Percentiles rank a stretch among this genome's conserved stretches.
Evolutionary conservation across 1,139 yeast genomes (phyloP).

Genomic region (Geotrichum histeridarum): DNA sequence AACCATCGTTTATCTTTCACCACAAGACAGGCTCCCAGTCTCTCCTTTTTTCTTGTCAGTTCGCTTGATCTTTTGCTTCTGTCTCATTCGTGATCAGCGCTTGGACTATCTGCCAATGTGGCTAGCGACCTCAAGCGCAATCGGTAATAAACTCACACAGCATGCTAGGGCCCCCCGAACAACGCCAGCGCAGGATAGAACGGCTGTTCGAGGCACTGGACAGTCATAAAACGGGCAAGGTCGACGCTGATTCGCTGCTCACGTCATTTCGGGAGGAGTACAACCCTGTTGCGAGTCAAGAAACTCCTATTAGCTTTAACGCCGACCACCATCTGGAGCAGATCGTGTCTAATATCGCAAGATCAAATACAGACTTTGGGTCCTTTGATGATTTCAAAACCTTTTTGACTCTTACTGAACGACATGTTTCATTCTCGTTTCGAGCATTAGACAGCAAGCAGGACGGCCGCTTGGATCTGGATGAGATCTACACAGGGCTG

Average conservation of each 20-base stretch:
- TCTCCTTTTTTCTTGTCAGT: no score
- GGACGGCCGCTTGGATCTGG: constrained; percentile 65
- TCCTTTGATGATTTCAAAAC: constrained; percentile 58
- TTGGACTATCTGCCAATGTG: background rate
- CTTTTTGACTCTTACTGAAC: constrained; percentile 59
- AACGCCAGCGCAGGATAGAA: constrained; percentile 39
- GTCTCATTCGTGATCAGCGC: no score
- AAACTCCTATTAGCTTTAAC: constrained; percentile 36
- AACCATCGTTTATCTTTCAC: no score
- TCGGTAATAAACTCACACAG: background rate
- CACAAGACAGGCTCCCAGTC: no score
- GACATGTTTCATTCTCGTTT: constrained; percentile 67
- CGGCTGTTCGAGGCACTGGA: constrained; percentile 27
- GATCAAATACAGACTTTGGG: constrained; percentile 51
- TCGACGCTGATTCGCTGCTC: constrained; percentile 24
- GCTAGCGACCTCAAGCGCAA: background rate
- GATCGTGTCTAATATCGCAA: constrained; percentile 54
- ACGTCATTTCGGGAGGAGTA: constrained; percentile 27
- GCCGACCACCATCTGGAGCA: constrained; percentile 41
- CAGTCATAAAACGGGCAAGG: constrained; percentile 23
- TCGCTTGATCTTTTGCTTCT: no score
- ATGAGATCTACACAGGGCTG: constrained; percentile 64
- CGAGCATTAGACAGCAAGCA: constrained; percentile 63
- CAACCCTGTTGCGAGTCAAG: constrained; percentile 54
- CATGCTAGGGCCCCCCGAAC: constrained; percentile 14